Evolutionary conservation across 2,329 filamentous ascomycete species (phyloP), one percentile per base, ranked within the genome.

Genomic region (Phialocephala sp.): DNA sequence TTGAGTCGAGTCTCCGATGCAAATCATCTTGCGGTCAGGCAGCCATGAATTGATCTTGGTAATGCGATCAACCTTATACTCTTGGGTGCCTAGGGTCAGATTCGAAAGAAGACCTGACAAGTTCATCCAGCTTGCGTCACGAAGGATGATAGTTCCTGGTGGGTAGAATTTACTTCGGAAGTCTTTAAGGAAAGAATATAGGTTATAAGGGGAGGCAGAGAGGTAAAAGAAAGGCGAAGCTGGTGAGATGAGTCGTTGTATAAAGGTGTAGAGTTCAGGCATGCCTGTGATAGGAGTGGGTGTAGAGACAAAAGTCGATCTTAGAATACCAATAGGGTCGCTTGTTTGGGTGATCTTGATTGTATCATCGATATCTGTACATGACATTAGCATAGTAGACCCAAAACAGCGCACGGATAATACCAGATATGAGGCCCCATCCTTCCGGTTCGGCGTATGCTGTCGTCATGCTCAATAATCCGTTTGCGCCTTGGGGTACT

Each of bases 181-280:
- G 0, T 83, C 77, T 63, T 85, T 89, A 27, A 98, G 84, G 78
- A 97, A 95, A 0, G 92, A 91, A 75, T 97, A 97, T 11, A 98
- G 85, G 72, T 96, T 97, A 81, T 97, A 97, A 0, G 94, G 94
- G 0, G 93, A 97, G 0, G 94, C 94, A 0, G 92, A 96, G 56
- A 98, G 85, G 78, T 98, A 98, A 82, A 97, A 97, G 85, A 92
- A 97, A 0, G 93, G 86, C 1, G 93, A 90, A 9, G 84, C 82
- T 9, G 84, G 75, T 1, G 82, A 80, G 27, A 89, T 73, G 4
- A 82, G 71, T 6, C 79, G 77, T 54, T 89, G 81, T 12, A 97
- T 82, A 63, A 89, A 83, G 24, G 81, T 79, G 80, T 97, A 97
- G 0, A 97, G 84, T 72, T 92, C 89, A 0, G 93, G 91, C 93